Base-by-base conservation (phyloP, 768 basidiomycete genomes). In the Leucocoprinus leucothites region DNA sequence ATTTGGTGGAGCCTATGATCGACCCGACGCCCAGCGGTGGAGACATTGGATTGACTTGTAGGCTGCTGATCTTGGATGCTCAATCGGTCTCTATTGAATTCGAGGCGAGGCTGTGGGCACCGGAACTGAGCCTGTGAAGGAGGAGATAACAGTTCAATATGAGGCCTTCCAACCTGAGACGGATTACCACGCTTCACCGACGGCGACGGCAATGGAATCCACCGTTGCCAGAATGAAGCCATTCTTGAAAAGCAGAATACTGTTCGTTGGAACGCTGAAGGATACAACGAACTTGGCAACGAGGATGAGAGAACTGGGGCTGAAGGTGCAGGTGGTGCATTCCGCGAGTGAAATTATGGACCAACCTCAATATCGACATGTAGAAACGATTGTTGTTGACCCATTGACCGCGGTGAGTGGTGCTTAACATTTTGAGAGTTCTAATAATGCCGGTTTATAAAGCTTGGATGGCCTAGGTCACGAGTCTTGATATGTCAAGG, bases 81-180 rank as follows among this genome's bases (percentile, higher is more conserved):
- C 81, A 86, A 66, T 87, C 82, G 57, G 91, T 94, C 21, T 93
- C 91, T 22, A 75, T 99, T 21, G 94, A 98, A 71, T 97, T 99
- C 77, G 97, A 94, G n/a, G n/a, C n/a, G n/a, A n/a, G 65, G 95
- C 98, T 21, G 88, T 89, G 50, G 97, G 98, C 66, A 98, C 95
- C 1, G 97, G 97, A 53, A 99, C 98, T 63, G 97, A 97, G 50
- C 98, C 98, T 67, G 94, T 95, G 53, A 94, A 94, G 68, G 97
- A 98, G 70, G 98, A 98, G 76, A 74, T 98, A 61, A 96, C 95
- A n/a, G n/a, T n/a, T n/a, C n/a, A n/a, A n/a, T n/a, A n/a, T n/a
- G n/a, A n/a, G n/a, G n/a, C n/a, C n/a, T n/a, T n/a, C n/a, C n/a
- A n/a, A n/a, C n/a, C n/a, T n/a, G n/a, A n/a, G n/a, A n/a, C n/a